Evolutionary conservation across 2,329 filamentous ascomycete genomes (phyloP).

Genomic region (Colletotrichum magnum): DNA sequence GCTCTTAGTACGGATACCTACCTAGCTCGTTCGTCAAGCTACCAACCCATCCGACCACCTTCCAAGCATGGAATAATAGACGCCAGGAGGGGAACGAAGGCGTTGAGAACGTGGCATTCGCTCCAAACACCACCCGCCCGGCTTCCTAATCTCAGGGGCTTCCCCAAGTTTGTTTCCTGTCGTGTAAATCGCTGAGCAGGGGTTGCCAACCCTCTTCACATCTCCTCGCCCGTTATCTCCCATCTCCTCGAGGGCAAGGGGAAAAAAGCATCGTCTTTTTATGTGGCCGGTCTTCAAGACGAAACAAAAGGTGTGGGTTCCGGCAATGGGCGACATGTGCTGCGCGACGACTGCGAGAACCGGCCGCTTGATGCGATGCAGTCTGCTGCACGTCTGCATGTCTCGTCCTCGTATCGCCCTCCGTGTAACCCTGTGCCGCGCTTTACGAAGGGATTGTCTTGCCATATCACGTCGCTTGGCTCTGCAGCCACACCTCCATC

Average conservation of each 20-base stretch:
- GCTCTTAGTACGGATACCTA: too few relatives aligned
- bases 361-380: conserved; percentile 14
- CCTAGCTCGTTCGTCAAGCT: too few relatives aligned
- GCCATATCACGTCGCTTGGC: conserved; percentile 31
- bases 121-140: too few relatives aligned
- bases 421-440: conserved; percentile 26
- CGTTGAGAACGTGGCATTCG: too few relatives aligned
- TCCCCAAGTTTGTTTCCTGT: background rate
- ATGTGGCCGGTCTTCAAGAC: conserved; percentile 13
- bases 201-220: background rate
- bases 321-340: conserved; percentile 7
- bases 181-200: background rate
- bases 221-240: conserved; percentile 1
- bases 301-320: conserved; percentile 19
- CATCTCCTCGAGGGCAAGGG: background rate
- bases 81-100: too few relatives aligned
- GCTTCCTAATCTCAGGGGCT: background rate
- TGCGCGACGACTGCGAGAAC: background rate
- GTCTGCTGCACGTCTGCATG: conserved; percentile 30
- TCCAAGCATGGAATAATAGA: too few relatives aligned
- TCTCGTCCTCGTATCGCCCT: conserved; percentile 36
- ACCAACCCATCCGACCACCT: too few relatives aligned
- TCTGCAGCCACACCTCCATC: conserved; percentile 30
- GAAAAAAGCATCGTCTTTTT: background rate
- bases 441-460: conserved; percentile 31